phyloP scores from a whole-genome alignment of 495 filamentous ascomycete species.

The Tetracladium setigerum region DNA sequence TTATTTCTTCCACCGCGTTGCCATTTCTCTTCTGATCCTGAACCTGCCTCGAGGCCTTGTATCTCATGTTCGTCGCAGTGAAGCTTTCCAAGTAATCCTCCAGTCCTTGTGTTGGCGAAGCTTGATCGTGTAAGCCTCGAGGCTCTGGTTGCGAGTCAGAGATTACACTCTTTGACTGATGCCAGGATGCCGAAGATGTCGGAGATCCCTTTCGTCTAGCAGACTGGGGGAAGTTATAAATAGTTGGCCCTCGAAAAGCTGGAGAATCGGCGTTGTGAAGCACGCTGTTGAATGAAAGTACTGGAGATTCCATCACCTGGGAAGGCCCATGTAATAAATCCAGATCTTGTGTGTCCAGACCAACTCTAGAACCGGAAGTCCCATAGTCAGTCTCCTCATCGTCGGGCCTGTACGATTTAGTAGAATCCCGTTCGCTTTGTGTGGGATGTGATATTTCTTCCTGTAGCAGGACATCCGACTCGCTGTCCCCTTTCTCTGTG shows the following conservation, averaged over 20 bases:
- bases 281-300: constrained; percentile 37
- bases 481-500: constrained; percentile 2
- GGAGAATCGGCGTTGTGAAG: constrained; percentile 37
- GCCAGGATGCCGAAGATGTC: constrained; percentile 27
- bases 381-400: constrained; percentile 6
- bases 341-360: not conserved
- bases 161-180: constrained; percentile 38
- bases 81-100: too few species aligned
- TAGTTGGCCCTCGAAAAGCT: constrained; percentile 12
- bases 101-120: too few species aligned
- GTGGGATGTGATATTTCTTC: constrained; percentile 2
- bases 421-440: constrained; percentile 12
- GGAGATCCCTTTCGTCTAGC: not conserved
- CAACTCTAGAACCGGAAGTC: not conserved
- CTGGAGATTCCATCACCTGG: constrained; percentile 19
- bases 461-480: constrained; percentile 2
- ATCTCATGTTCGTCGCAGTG: too few species aligned
- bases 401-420: constrained; percentile 12
- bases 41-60: too few species aligned
- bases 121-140: too few species aligned
- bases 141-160: constrained; percentile 35
- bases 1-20: too few species aligned
- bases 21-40: too few species aligned
- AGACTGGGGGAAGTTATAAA: not conserved
- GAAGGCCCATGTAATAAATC: not conserved